A percentile compares a stretch with the other conserved stretches of the same genome.
Conservation (phyloP, 176 grass and related monocot genomes). For the Oryza glaberrima region DNA sequence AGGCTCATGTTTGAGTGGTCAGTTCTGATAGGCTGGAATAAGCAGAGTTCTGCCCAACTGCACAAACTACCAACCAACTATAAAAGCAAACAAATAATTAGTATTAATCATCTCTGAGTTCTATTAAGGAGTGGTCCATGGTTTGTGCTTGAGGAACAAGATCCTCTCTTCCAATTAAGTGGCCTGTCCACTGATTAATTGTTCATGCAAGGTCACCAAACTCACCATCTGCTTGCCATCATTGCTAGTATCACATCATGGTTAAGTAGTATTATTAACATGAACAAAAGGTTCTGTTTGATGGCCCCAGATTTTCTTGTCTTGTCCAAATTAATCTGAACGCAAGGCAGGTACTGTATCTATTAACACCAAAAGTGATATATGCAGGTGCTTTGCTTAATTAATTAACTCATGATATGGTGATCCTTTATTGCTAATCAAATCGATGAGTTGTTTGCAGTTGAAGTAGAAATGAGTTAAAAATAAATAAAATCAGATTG, state of each 20-base stretch:
- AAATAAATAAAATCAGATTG: background rate
- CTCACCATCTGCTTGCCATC: background rate
- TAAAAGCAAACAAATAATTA: background rate
- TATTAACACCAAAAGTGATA: too few relatives aligned
- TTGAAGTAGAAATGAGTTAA: background rate
- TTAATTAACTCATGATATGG: background rate
- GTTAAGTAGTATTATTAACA: background rate
- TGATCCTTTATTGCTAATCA: background rate
- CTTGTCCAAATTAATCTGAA: background rate
- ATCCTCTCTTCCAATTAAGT: background rate
- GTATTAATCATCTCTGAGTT: background rate
- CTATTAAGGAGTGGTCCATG: background rate
- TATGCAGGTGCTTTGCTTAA: background rate
- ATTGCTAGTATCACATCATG: background rate
- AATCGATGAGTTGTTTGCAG: background rate
- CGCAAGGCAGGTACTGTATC: background rate
- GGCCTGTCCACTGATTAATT: background rate
- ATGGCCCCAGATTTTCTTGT: slow-evolving; percentile 1
- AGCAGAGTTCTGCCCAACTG: background rate
- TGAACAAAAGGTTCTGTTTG: background rate
- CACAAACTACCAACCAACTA: background rate
- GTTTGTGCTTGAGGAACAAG: background rate
- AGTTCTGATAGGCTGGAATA: slow-evolving; percentile 3
- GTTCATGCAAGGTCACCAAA: background rate
- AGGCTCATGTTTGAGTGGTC: background rate